phyloP scores from a whole-genome alignment of 2,329 filamentous ascomycete species.

The Colletotrichum trifolii region DNA sequence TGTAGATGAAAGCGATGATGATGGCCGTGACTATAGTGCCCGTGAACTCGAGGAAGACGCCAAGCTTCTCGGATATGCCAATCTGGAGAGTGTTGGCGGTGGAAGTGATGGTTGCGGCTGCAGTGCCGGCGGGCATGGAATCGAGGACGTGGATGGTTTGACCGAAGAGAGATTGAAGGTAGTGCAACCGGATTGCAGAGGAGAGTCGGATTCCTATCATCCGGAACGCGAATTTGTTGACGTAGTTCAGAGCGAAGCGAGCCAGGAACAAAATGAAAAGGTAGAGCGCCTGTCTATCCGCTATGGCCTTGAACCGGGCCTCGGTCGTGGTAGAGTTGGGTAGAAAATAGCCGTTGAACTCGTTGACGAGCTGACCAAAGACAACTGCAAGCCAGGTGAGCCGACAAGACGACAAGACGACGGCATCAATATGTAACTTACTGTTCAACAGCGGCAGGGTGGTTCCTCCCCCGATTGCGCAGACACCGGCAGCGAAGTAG shows the following conservation, averaged over 20 bases:
- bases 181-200: slow-evolving; percentile 70
- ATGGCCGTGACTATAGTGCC: slow-evolving; percentile 64
- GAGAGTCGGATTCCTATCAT: slow-evolving; percentile 72
- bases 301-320: slow-evolving; percentile 51
- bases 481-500: slow-evolving; percentile 57
- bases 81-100: slow-evolving; percentile 73
- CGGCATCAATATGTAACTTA: slow-evolving; percentile 57
- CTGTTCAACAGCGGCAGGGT: slow-evolving; percentile 69
- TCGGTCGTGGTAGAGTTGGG: slow-evolving; percentile 46
- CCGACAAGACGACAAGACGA: neutral
- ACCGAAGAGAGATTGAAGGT: slow-evolving; percentile 70
- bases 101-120: slow-evolving; percentile 71
- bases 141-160: slow-evolving; percentile 77
- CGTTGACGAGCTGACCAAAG: slow-evolving; percentile 55
- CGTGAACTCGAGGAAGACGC: slow-evolving; percentile 66
- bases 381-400: slow-evolving; percentile 26
- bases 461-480: slow-evolving; percentile 63
- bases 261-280: slow-evolving; percentile 78
- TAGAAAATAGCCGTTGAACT: slow-evolving; percentile 59
- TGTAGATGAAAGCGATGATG: slow-evolving; percentile 66
- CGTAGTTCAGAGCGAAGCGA: slow-evolving; percentile 71
- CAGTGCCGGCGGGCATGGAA: slow-evolving; percentile 70
- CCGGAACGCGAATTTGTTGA: slow-evolving; percentile 70
- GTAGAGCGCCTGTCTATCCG: slow-evolving; percentile 67
- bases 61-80: slow-evolving; percentile 73